These are phyloP conservation scores for Paralagenidium karlingii DNA, from an alignment of 352 stramenopile species.

Conservation along the genomic window DNA sequence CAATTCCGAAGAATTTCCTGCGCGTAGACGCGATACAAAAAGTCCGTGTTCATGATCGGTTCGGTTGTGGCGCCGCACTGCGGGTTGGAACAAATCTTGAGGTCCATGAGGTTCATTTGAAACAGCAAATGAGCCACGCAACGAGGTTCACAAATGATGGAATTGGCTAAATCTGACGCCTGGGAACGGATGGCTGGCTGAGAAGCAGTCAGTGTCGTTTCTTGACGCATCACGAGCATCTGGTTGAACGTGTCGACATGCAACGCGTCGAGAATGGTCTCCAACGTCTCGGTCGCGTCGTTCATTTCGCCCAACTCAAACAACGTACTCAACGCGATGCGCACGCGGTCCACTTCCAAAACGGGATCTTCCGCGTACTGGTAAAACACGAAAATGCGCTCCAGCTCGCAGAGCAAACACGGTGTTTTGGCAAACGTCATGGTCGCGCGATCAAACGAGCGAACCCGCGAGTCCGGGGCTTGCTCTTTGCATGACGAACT, in stretches of 20 bases:
- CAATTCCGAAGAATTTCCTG: conserved; percentile 36
- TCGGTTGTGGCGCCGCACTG: conserved; percentile 51
- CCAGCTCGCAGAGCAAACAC: conserved; percentile 73
- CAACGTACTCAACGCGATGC: conserved; percentile 35
- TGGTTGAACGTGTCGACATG: conserved; percentile 70
- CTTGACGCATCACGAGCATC: conserved; percentile 34
- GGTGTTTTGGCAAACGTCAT: conserved; percentile 9
- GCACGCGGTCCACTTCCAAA: conserved; percentile 61
- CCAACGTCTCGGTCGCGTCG: conserved; percentile 74
- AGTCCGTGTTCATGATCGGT: conserved; percentile 75
- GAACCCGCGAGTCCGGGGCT: conserved; percentile 2
- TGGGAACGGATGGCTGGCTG: conserved; percentile 30
- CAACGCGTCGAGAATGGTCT: conserved; percentile 64
- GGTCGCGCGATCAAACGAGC: conserved; percentile 20
- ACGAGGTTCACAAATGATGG: conserved; percentile 65
- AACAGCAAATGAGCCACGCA: conserved; percentile 74
- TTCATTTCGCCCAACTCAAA: conserved; percentile 78
- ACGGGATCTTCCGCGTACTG: conserved; percentile 69
- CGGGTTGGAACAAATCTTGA: conserved; percentile 33
- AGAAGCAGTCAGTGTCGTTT: neutral
- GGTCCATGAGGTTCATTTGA: conserved; percentile 82
- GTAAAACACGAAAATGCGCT: conserved; percentile 79
- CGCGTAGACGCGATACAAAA: conserved; percentile 72
- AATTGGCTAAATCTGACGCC: conserved; percentile 13
- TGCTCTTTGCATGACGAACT: neutral